Evolutionary conservation across 2,329 filamentous ascomycete species (phyloP).

Genomic region (Colletotrichum liaoningense): DNA sequence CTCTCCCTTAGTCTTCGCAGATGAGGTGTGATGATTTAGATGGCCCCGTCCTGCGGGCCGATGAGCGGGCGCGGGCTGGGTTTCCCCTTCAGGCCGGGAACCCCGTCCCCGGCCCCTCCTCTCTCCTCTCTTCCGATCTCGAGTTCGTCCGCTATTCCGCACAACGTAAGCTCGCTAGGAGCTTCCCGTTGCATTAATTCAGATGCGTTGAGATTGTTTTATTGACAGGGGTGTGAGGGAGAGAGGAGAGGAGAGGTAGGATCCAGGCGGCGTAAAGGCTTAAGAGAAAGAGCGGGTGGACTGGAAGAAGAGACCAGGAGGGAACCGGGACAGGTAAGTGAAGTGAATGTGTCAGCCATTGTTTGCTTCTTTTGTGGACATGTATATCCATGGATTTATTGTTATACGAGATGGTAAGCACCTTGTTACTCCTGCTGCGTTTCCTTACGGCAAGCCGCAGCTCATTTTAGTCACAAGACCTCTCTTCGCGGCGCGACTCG

Average conservation of each 20-base stretch:
- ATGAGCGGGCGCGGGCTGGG: neutral
- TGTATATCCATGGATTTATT: neutral
- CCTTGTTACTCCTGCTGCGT: neutral
- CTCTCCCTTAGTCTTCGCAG: neutral
- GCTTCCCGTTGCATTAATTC: neutral
- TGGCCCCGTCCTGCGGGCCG: neutral
- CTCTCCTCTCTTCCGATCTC: neutral
- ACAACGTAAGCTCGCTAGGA: neutral
- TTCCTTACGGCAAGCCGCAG: neutral
- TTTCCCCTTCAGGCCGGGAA: neutral
- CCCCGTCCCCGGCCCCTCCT: neutral
- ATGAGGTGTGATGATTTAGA: neutral
- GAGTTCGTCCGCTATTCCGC: neutral
- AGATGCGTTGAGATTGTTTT: too few species aligned
- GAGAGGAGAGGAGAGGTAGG: neutral
- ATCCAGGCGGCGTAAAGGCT: neutral
- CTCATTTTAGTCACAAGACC: conserved; percentile 1
- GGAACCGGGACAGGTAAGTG: neutral
- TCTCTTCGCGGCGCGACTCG: neutral
- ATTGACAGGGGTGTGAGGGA: neutral
- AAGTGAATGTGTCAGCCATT: neutral
- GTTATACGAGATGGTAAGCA: neutral
- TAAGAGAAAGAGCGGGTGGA: too few species aligned
- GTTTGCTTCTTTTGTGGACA: neutral
- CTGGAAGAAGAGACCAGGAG: neutral